A percentile compares a stretch with the other conserved stretches of the same genome.
Conservation (phyloP, 495 filamentous ascomycete genomes). For the Xylaria scruposa region DNA sequence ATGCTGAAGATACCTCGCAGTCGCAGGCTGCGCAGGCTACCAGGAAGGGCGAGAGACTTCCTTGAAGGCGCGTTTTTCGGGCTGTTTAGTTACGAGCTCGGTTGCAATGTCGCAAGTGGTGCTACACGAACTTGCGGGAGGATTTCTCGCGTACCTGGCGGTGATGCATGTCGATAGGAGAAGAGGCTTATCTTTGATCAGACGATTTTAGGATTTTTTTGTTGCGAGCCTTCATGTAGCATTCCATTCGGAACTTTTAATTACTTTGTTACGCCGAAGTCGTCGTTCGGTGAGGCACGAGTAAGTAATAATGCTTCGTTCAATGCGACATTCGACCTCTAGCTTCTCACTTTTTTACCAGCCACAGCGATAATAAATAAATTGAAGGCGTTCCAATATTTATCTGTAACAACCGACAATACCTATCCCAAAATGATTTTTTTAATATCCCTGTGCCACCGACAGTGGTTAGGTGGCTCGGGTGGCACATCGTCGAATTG, state of each 20-base stretch:
- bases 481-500: not conserved
- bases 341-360: not conserved
- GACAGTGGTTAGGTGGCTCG: not conserved
- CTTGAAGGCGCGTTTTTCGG: constrained; percentile 44
- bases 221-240: not conserved
- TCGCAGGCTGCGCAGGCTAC: constrained; percentile 73
- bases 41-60: constrained; percentile 65
- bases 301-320: not conserved
- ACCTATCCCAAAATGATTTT: not conserved
- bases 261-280: not conserved
- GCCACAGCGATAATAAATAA: not conserved
- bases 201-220: not conserved
- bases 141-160: constrained; percentile 13
- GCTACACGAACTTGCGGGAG: not conserved
- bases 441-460: not conserved
- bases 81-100: not conserved
- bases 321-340: not conserved
- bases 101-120: not conserved
- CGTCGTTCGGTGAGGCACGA: not conserved
- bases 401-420: not conserved
- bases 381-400: not conserved
- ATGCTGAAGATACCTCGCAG: constrained; percentile 75
- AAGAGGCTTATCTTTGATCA: not conserved
- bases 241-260: not conserved
- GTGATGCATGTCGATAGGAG: not conserved